Base-by-base conservation (phyloP, 2,329 filamentous ascomycete species). In the Rachicladosporium sp. region DNA sequence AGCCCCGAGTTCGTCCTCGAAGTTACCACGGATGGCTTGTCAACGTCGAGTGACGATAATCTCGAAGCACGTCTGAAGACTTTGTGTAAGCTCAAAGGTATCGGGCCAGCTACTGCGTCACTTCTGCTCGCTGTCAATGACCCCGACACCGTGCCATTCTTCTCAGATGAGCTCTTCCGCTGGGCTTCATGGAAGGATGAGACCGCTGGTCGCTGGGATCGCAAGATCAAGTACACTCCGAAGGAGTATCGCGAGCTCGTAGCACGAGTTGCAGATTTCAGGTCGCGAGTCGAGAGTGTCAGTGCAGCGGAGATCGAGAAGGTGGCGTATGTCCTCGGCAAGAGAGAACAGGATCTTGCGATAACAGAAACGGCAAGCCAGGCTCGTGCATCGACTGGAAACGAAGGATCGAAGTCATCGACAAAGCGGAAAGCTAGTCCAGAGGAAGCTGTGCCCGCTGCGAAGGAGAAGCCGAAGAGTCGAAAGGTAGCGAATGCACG, bases 71-170 rank as follows among this genome's bases (percentile, higher is more conserved):
- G 40, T 23, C 54, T 84, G 6, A 66, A 67, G 3, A 59, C 62
- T 1, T 64, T 88, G 8, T 68, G 67, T 1, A 67, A 67, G 40
- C 64, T 91, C n/a, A 78, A 69, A 46, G 84, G 84, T 27, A 75
- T 93, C 45, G 84, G 84, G 0, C 82, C 84, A 1, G 84, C 84
- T 6, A 89, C 83, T 1, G 83, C 82, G 1, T 84, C 81, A 1
- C 70, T 91, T 27, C 62, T 89, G 1, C 68, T 91, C 2, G 73
- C 78, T 4, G 73, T 81, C 4, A 71, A 77, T 46, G 70, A 77
- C 43, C 70, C 78, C 0, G 58, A 65, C 1, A 60, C 62, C 9
- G 67, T 78, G 36, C 71, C 82, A 2, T 89, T 89, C 66, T 89
- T 89, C 61, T 82, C 78, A 2, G 85, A 93, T 53, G 84, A 91